phyloP scores from a whole-genome alignment of 2,329 filamentous ascomycete genomes.

The Pseudogymnoascus sp. region DNA sequence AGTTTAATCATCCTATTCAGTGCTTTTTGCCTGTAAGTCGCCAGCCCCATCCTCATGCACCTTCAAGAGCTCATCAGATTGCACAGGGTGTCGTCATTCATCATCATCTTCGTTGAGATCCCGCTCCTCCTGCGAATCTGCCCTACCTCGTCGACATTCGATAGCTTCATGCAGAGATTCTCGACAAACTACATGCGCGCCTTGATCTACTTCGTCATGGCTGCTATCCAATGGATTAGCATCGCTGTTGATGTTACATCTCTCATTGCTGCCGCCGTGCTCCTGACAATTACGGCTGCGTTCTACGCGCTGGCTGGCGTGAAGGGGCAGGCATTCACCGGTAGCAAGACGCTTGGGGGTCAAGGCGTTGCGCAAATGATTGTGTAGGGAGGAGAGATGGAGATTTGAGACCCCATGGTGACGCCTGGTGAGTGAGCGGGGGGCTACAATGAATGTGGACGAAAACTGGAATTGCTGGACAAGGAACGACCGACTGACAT shows the following conservation, averaged over 20 bases:
- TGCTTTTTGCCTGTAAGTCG: slow-evolving; percentile 45
- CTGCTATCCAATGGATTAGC: slow-evolving; percentile 75
- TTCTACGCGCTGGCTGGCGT: slow-evolving; percentile 76
- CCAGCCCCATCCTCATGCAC: neutral
- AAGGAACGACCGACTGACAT: neutral
- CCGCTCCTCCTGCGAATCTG: slow-evolving; percentile 95
- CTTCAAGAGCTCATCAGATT: slow-evolving; percentile 10
- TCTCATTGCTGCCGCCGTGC: slow-evolving; percentile 76
- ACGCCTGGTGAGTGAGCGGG: slow-evolving; percentile 1
- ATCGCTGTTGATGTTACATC: slow-evolving; percentile 55
- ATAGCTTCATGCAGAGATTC: slow-evolving; percentile 80
- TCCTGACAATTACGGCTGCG: slow-evolving; percentile 64
- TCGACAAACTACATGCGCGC: slow-evolving; percentile 97
- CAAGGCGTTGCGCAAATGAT: slow-evolving; percentile 97
- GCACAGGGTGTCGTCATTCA: slow-evolving; percentile 55
- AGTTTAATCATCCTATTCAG: slow-evolving; percentile 36
- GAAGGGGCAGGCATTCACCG: slow-evolving; percentile 78
- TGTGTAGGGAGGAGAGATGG: slow-evolving; percentile 43
- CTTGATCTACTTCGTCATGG: slow-evolving; percentile 75
- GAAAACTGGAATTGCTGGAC: slow-evolving; percentile 5
- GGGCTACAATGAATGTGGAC: neutral
- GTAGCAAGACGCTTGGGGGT: slow-evolving; percentile 92
- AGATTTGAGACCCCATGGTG: neutral
- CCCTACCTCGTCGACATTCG: slow-evolving; percentile 85
- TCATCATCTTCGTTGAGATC: slow-evolving; percentile 81